Conservation (phyloP, 495 filamentous ascomycete genomes). For the Penicillium desertorum region DNA sequence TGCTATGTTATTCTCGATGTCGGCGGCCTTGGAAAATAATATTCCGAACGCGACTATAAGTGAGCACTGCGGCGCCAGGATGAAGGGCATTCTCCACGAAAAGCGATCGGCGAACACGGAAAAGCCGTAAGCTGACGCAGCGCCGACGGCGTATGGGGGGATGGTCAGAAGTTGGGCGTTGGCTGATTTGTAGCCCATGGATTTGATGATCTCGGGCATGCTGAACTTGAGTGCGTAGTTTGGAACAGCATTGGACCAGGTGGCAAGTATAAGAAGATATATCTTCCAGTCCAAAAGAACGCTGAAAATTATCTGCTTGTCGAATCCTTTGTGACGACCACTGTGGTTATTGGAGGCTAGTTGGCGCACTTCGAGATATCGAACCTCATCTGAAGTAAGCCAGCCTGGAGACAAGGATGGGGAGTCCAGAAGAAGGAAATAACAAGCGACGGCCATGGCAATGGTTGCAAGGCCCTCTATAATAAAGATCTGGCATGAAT, state of each 20-base stretch:
- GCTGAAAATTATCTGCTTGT: conserved; percentile 9
- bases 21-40: conserved; percentile 18
- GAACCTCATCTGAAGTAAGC: conserved; percentile 22
- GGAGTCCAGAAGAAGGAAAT: conserved; percentile 21
- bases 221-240: conserved; percentile 53
- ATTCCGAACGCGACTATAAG: conserved; percentile 21
- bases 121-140: conserved; percentile 18
- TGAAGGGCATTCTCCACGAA: conserved; percentile 33
- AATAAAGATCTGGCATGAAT: conserved; percentile 57
- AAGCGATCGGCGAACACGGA: conserved; percentile 25
- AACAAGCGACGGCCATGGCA: conserved; percentile 23
- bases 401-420: conserved; percentile 20
- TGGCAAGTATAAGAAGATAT: conserved; percentile 23
- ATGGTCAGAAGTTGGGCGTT: conserved; percentile 37
- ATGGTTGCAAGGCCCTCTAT: conserved; percentile 58
- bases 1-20: conserved; percentile 20
- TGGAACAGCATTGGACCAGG: conserved; percentile 50
- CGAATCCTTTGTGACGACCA: conserved; percentile 8
- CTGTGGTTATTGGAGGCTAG: conserved; percentile 6
- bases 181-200: conserved; percentile 47
- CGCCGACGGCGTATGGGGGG: conserved; percentile 29
- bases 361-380: conserved; percentile 20
- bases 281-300: conserved; percentile 23
- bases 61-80: conserved; percentile 17
- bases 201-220: conserved; percentile 50